These are phyloP conservation scores for Dentipellis fragilis DNA, from an alignment of 768 basidiomycete genomes.

Conservation along the genomic window DNA sequence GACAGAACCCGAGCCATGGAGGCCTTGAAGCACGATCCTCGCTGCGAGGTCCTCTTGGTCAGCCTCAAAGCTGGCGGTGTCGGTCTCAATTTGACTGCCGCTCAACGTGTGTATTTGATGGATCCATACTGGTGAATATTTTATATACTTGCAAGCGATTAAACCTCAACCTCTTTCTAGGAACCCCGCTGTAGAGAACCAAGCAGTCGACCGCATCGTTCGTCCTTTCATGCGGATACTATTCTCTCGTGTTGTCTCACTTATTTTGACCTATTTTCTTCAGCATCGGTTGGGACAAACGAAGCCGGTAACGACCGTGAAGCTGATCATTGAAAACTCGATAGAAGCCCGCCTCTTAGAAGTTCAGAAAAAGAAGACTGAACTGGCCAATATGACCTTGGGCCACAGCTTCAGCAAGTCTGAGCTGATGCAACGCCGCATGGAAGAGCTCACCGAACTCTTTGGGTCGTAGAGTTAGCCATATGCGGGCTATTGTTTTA, in stretches of 20 bases:
- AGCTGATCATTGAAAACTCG: conserved; percentile 87
- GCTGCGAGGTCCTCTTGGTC: conserved; percentile 88
- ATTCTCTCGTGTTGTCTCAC: neutral
- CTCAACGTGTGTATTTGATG: conserved; percentile 90
- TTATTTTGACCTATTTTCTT: conserved; percentile 1
- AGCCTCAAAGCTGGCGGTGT: conserved; percentile 97
- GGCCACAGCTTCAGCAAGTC: conserved; percentile 81
- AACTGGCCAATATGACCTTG: conserved; percentile 88
- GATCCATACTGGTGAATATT: conserved; percentile 82
- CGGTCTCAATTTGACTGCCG: conserved; percentile 90
- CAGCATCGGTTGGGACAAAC: conserved; percentile 96
- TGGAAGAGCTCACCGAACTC: conserved; percentile 78
- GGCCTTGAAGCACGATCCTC: conserved; percentile 79
- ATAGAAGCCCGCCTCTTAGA: conserved; percentile 90
- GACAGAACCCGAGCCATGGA: conserved; percentile 91
- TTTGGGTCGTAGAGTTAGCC: conserved; percentile 34
- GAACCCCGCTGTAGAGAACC: conserved; percentile 97
- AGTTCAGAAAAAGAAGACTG: conserved; percentile 92
- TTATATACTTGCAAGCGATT: too few species aligned
- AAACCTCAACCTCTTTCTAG: conserved; percentile 24
- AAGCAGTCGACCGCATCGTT: conserved; percentile 95
- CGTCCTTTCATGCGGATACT: conserved; percentile 22
- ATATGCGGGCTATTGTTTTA: neutral
- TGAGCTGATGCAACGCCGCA: conserved; percentile 76
- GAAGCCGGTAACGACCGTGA: conserved; percentile 81